Evolutionary conservation across 2,329 filamentous ascomycete genomes (phyloP).

Genomic region (Aspergillus tamarii): DNA sequence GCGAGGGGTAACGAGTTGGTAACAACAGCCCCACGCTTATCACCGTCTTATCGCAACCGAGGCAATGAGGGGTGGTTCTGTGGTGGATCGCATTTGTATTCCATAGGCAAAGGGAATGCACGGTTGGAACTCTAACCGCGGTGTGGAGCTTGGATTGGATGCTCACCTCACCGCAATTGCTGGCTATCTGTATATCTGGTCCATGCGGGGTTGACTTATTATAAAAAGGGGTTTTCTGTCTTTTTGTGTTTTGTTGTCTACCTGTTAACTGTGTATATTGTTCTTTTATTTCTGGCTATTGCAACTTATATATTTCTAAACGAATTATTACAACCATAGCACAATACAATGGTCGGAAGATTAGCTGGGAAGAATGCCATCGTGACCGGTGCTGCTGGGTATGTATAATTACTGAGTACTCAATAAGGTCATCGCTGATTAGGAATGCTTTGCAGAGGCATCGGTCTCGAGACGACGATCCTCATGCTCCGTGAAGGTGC

Average conservation of each 20-base stretch:
- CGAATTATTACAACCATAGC: neutral
- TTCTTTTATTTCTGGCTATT: no score
- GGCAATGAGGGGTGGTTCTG: neutral
- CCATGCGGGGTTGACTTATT: neutral
- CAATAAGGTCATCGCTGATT: neutral
- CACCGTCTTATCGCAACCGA: neutral
- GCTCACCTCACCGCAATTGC: neutral
- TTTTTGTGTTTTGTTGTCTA: no score
- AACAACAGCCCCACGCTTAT: neutral
- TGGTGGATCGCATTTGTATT: neutral
- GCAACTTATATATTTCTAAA: neutral
- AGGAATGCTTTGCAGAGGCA: constrained; percentile 62
- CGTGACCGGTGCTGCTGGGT: constrained; percentile 27
- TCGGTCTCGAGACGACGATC: constrained; percentile 88
- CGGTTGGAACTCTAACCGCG: neutral
- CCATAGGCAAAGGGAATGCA: no score
- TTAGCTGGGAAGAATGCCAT: constrained; percentile 27
- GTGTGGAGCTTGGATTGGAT: neutral
- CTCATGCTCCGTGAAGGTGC: constrained; percentile 89
- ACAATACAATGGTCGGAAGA: constrained; percentile 25
- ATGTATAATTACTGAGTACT: neutral
- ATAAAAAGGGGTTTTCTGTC: neutral
- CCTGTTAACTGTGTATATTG: no score
- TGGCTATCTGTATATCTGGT: neutral
- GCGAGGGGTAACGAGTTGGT: neutral